A percentile compares a stretch with the other conserved stretches of the same genome.
Evolutionary conservation across 2,329 filamentous ascomycete species (phyloP).

Genomic region (Tolypocladium paradoxum): DNA sequence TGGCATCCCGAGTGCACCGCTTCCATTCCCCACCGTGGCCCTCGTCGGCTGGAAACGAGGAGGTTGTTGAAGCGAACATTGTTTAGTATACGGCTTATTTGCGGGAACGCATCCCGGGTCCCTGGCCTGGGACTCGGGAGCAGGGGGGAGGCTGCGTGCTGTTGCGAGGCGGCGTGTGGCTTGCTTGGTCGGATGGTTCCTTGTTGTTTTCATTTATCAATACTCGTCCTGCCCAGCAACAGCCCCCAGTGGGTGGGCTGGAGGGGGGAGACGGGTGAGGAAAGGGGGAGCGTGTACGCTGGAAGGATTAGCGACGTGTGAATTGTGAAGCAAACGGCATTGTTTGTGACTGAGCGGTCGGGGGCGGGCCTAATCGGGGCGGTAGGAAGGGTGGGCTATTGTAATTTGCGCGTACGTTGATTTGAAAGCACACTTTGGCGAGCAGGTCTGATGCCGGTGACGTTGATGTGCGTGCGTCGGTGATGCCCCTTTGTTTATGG

Average conservation of each 20-base stretch:
- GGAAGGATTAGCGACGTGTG: conserved; percentile 3
- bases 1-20: background rate
- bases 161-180: background rate
- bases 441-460: background rate
- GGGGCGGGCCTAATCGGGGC: background rate
- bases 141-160: background rate
- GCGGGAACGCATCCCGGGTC: background rate
- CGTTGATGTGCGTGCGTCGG: background rate
- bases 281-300: background rate
- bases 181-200: background rate
- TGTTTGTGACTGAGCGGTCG: background rate
- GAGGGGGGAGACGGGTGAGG: background rate
- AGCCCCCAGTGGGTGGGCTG: background rate
- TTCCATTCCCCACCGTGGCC: background rate
- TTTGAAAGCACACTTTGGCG: background rate
- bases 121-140: background rate
- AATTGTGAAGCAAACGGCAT: conserved; percentile 2
- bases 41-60: background rate
- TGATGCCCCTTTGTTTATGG: background rate
- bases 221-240: background rate
- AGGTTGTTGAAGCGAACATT: background rate
- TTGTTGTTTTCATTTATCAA: background rate
- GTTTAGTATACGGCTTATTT: background rate
- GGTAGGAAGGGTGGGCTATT: background rate
- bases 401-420: background rate